Evolutionary conservation across 2,329 filamentous ascomycete species (phyloP).

Genomic region (Fusarium sp.): DNA sequence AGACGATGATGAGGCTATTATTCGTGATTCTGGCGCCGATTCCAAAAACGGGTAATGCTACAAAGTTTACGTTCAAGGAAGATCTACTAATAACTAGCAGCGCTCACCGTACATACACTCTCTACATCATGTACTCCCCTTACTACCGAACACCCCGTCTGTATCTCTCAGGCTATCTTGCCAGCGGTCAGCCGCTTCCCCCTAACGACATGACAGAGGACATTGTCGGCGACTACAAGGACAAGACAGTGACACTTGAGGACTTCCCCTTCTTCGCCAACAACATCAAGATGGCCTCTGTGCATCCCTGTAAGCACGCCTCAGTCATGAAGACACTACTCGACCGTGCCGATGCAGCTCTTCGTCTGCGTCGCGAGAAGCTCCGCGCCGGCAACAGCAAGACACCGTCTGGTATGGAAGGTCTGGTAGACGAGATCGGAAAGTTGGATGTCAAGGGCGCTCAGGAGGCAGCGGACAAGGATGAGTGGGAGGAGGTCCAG

Average conservation of each 20-base stretch:
- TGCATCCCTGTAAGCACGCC: slow-evolving; percentile 97
- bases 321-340: slow-evolving; percentile 98
- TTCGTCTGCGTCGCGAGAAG: slow-evolving; percentile 89
- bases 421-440: slow-evolving; percentile 82
- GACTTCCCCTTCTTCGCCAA: slow-evolving; percentile 96
- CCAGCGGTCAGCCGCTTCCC: slow-evolving; percentile 80
- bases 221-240: slow-evolving; percentile 95
- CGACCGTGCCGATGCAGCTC: slow-evolving; percentile 90
- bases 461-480: slow-evolving; percentile 61
- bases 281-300: slow-evolving; percentile 92
- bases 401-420: slow-evolving; percentile 73
- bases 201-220: slow-evolving; percentile 95
- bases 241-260: slow-evolving; percentile 98
- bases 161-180: slow-evolving; percentile 90
- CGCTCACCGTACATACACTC: slow-evolving; percentile 89
- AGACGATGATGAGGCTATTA: slow-evolving; percentile 96
- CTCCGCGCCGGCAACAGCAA: slow-evolving; percentile 59
- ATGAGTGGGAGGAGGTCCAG: slow-evolving; percentile 74
- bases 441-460: slow-evolving; percentile 67
- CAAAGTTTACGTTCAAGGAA: neutral
- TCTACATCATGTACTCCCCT: slow-evolving; percentile 97
- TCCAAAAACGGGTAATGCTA: slow-evolving; percentile 56
- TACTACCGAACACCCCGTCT: slow-evolving; percentile 96
- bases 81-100: slow-evolving; percentile 56
- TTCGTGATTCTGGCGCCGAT: slow-evolving; percentile 72